phyloP scores from a whole-genome alignment of 208 protist species.

The Leishmania major region DNA sequence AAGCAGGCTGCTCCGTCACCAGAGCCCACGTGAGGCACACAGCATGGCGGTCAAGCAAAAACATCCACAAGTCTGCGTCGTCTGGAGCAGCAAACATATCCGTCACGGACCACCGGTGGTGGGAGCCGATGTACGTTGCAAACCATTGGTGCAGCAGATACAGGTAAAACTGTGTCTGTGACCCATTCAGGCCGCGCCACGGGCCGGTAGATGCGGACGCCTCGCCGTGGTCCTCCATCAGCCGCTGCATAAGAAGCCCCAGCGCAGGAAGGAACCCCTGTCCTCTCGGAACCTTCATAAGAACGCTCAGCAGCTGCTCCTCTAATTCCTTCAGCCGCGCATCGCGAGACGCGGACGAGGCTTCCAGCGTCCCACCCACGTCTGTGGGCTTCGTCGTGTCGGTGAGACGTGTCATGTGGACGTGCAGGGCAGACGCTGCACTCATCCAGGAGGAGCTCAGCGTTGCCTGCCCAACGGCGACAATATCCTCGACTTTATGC shows the following conservation, averaged over 20 bases:
- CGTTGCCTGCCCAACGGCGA: constrained; percentile 26
- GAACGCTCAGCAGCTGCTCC: constrained; percentile 16
- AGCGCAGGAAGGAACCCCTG: constrained; percentile 21
- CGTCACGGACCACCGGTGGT: constrained; percentile 44
- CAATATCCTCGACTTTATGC: constrained; percentile 43
- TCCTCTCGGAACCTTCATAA: constrained; percentile 5
- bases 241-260: constrained; percentile 14
- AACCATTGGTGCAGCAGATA: constrained; percentile 69
- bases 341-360: background rate
- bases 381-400: background rate
- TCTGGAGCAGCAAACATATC: constrained; percentile 34
- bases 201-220: constrained; percentile 18
- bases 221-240: constrained; percentile 23
- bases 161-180: constrained; percentile 59
- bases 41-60: constrained; percentile 71
- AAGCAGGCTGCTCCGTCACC: background rate
- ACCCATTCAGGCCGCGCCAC: constrained; percentile 40
- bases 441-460: constrained; percentile 25
- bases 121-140: constrained; percentile 40
- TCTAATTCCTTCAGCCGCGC: constrained; percentile 14
- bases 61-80: constrained; percentile 65
- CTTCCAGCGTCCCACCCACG: no score
- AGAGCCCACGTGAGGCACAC: constrained; percentile 63
- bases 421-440: constrained; percentile 11
- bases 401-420: background rate